Evolutionary conservation across 1,284 basidiomycete species (phyloP), one percentile per base, ranked within the genome.

Genomic region (Ustilago tritici): DNA sequence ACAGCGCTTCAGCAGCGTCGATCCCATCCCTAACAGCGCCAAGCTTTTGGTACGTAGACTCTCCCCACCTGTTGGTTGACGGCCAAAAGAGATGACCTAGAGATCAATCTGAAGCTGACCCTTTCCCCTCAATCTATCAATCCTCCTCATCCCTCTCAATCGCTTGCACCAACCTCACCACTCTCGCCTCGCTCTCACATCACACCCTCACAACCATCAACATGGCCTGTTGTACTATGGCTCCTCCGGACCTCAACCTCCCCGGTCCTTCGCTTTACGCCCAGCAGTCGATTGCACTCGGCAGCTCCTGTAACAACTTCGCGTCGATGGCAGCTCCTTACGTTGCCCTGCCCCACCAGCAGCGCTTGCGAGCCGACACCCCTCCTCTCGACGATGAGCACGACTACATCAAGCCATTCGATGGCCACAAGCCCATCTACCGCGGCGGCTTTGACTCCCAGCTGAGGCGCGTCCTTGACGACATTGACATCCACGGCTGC

Each of bases 401-500:
- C 66, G 70, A 79, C 50, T 50, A 36, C 41, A 64, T 79, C 66
- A 79, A 79, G 67, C 76, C 76, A 32, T 41, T 70, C 19, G 67
- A 70, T 56, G 74, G 76, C 52, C 70, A 76, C 57, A 69, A 76
- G 50, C 73, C 76, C 38, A 76, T 86, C 62, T 84, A 70, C 62
- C 58, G 60, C 38, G 84, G 84, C 49, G 68, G 70, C 46, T 70
- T 80, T n/a, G 73, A 73, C 53, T 46, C 70, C 19, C 82, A 85
- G 65, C 73, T 86, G 38, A 76, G 67, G 54, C 68, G 63, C 4
- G 79, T 76, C 10, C 82, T 85, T 28, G 46, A 61, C 32, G 60
- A 69, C 55, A 82, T 86, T 66, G 86, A 88, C 75, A 72, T 88
- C 9, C 85, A 88, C 63, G 79, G 79, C 32, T 88, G 88, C 77